phyloP scores from a whole-genome alignment of 2,329 filamentous ascomycete species.

The Chaetomium globosum region DNA sequence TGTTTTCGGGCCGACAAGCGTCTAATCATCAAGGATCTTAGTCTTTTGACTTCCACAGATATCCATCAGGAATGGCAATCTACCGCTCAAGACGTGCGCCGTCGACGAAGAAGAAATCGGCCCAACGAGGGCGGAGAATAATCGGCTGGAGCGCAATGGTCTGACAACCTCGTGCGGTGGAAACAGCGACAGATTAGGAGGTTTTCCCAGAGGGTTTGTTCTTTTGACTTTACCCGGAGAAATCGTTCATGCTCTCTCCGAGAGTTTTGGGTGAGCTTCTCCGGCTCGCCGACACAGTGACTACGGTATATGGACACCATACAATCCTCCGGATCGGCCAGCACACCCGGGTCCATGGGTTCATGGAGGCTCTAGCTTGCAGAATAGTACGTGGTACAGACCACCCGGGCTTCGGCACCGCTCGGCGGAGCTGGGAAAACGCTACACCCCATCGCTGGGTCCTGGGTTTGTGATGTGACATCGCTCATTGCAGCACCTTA shows the following conservation, averaged over 20 bases:
- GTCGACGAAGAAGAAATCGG: background rate
- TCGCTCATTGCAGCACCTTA: slow-evolving; percentile 2
- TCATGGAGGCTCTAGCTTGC: background rate
- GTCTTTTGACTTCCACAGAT: background rate
- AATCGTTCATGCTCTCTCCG: background rate
- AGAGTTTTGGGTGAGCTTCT: background rate
- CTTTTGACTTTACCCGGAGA: background rate
- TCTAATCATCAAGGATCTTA: background rate
- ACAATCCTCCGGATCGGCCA: background rate
- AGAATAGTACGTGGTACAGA: too few species aligned
- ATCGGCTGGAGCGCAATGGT: background rate
- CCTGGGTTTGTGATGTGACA: slow-evolving; percentile 11
- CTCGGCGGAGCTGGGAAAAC: background rate
- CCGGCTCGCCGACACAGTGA: background rate
- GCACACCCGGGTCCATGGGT: background rate
- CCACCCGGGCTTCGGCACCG: background rate
- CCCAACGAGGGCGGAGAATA: background rate
- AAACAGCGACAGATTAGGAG: background rate
- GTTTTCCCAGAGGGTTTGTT: background rate
- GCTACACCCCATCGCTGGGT: background rate
- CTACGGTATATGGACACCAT: background rate
- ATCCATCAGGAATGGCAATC: background rate
- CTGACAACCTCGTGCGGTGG: background rate
- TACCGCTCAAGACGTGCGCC: background rate
- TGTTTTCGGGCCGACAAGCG: background rate